Conservation (phyloP, 2,329 filamentous ascomycete genomes). For the Trichoderma afroharzianum region DNA sequence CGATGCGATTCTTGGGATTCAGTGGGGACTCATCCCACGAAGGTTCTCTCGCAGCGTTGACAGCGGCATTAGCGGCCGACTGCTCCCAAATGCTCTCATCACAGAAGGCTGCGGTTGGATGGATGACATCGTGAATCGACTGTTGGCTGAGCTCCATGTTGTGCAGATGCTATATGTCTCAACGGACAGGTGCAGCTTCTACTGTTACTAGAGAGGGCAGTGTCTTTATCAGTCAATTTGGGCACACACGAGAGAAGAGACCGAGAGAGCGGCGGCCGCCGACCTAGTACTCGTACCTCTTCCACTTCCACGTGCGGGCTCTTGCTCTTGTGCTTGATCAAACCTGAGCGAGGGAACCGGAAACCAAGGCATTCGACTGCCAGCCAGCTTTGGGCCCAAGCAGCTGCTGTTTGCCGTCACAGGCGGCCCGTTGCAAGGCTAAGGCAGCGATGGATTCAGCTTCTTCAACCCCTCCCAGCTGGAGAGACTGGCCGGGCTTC, state of each 20-base stretch:
- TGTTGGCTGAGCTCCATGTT: slow-evolving; percentile 52
- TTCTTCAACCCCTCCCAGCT: slow-evolving; percentile 14
- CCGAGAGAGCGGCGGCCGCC: neutral
- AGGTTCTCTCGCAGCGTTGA: neutral
- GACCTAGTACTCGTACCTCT: neutral
- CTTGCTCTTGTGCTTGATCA: neutral
- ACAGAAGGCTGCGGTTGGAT: slow-evolving; percentile 54
- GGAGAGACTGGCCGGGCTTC: neutral
- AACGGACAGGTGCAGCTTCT: neutral
- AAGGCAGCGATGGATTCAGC: neutral
- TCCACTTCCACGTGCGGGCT: neutral
- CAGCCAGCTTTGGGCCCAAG: neutral
- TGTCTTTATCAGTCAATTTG: neutral
- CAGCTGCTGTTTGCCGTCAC: slow-evolving; percentile 4
- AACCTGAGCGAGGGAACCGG: neutral
- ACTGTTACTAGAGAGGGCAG: neutral
- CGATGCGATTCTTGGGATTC: slow-evolving; percentile 59
- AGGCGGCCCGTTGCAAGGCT: neutral
- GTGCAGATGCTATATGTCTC: slow-evolving; percentile 14
- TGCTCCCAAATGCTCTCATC: slow-evolving; percentile 8
- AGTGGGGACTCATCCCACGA: slow-evolving; percentile 48
- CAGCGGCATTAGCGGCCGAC: neutral
- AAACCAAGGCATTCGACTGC: neutral
- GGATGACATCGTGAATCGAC: slow-evolving; percentile 53
- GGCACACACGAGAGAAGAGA: neutral